Evolutionary conservation across 768 basidiomycete genomes (phyloP), one percentile per base, ranked within the genome.

Genomic region (Podaxis carcinomalis): DNA sequence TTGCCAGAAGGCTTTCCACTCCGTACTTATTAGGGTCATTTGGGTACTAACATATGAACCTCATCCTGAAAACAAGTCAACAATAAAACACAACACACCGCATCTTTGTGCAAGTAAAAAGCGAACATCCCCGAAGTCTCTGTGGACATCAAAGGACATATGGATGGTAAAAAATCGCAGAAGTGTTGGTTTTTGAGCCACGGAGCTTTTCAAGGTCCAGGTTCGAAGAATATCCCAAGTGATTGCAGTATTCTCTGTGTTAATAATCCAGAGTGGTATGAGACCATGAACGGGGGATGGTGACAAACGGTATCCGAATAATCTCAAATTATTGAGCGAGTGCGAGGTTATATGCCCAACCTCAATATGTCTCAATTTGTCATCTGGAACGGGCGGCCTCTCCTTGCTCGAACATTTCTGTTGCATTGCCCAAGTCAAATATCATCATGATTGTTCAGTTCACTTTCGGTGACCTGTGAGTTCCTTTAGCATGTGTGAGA

Each of bases 261-360:
- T 3, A 42, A 47, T 56, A 9, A 28, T 42, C 46, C 56, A 62
- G 19, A n/a, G 53, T 61, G 4, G 60, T 39, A 46, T 27, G 14
- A 58, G 56, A 19, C 4, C 32, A 1, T 13, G 57, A 23, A 40
- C 19, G 32, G 37, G 59, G 42, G 40, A 46, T 37, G 10, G 13
- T 10, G 53, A 47, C 62, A 27, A 27, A 64, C 59, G 6, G 9
- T 19, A 3, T 6, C 42, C 5, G 42, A n/a, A 19, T 50, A 21
- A 51, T n/a, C 51, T 28, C 59, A 46, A 66, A 6, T 65, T 47
- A 40, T 64, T 65, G 53, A 64, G 61, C 4, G 49, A 50, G 46
- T 56, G 51, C 49, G 67, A 64, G 13, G 65, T 63, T 36, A 69
- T 66, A 25, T 62, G 66, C 16, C 57, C 61, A 2, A 57, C 65